Conservation (phyloP, 768 basidiomycete species). For the Infundibulicybe gibba region DNA sequence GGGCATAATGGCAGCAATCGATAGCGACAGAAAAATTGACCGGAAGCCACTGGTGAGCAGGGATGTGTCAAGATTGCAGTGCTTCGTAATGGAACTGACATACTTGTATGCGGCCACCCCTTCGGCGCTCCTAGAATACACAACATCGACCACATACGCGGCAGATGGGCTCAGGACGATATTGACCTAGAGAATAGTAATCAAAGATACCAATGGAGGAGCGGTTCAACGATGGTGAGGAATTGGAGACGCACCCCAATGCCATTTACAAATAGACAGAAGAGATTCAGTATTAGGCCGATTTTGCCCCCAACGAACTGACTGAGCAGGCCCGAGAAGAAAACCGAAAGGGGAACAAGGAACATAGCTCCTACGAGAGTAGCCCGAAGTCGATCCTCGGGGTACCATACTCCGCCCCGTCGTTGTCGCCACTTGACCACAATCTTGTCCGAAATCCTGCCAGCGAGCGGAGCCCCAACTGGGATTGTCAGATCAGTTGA, state of each 20-base stretch:
- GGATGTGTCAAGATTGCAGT: background rate
- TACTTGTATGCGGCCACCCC: slow-evolving; percentile 55
- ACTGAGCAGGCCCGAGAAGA: slow-evolving; percentile 46
- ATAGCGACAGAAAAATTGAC: slow-evolving; percentile 35
- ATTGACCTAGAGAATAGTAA: background rate
- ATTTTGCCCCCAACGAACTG: slow-evolving; percentile 42
- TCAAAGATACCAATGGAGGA: too few species aligned
- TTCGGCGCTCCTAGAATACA: slow-evolving; percentile 62
- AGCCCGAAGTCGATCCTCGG: slow-evolving; percentile 65
- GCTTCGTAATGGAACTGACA: slow-evolving; percentile 10
- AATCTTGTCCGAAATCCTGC: slow-evolving; percentile 52
- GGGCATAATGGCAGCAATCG: slow-evolving; percentile 47
- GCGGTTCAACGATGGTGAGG: background rate
- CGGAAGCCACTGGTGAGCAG: slow-evolving; percentile 35
- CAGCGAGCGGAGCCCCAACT: slow-evolving; percentile 63
- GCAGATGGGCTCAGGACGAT: slow-evolving; percentile 13
- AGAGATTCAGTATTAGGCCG: slow-evolving; percentile 48
- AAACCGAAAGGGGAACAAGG: slow-evolving; percentile 52
- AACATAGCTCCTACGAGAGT: slow-evolving; percentile 40
- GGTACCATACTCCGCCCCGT: slow-evolving; percentile 57
- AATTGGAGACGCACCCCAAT: slow-evolving; percentile 44
- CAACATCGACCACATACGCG: slow-evolving; percentile 57
- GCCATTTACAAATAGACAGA: slow-evolving; percentile 64
- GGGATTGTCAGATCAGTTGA: background rate
- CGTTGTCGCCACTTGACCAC: slow-evolving; percentile 44